Evolutionary conservation across 1,139 yeast species (phyloP).

Genomic region (Suhomyces bribrorum): DNA sequence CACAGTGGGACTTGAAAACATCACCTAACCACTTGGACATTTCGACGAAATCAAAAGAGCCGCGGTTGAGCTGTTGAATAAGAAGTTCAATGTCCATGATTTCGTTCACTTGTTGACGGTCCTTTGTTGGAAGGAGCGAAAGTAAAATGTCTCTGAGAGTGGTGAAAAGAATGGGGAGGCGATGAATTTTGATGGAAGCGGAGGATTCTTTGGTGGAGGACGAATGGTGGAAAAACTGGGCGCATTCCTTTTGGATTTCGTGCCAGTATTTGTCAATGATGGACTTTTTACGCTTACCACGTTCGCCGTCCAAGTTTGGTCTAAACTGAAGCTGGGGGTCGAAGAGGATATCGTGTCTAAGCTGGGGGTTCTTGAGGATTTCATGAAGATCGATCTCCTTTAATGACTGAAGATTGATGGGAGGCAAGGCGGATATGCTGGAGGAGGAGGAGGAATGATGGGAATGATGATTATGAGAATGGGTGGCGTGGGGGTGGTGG

Average conservation of each 20-base stretch:
- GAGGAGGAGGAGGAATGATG: slow-evolving; percentile 16
- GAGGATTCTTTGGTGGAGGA: slow-evolving; percentile 9
- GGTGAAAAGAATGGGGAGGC: slow-evolving; percentile 67
- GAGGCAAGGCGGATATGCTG: slow-evolving; percentile 57
- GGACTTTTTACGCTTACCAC: slow-evolving; percentile 76
- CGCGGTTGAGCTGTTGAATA: slow-evolving; percentile 71
- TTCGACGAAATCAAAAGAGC: slow-evolving; percentile 66
- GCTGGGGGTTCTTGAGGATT: slow-evolving; percentile 86
- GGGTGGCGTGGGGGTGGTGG: too few relatives aligned
- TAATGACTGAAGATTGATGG: slow-evolving; percentile 79
- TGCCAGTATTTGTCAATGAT: slow-evolving; percentile 84
- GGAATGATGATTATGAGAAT: slow-evolving; percentile 12
- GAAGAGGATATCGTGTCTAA: slow-evolving; percentile 88
- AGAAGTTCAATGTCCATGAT: slow-evolving; percentile 77
- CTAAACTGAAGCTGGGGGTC: slow-evolving; percentile 92
- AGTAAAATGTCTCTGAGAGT: slow-evolving; percentile 77
- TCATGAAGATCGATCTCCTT: slow-evolving; percentile 88
- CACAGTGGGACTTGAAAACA: slow-evolving; percentile 81
- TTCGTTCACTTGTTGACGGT: slow-evolving; percentile 66
- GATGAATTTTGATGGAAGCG: slow-evolving; percentile 38
- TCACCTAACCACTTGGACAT: slow-evolving; percentile 71
- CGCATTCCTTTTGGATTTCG: slow-evolving; percentile 66
- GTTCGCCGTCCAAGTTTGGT: slow-evolving; percentile 88
- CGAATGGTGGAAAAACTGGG: slow-evolving; percentile 35
- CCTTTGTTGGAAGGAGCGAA: slow-evolving; percentile 76